Evolutionary conservation across 2,329 filamentous ascomycete species (phyloP).

Genomic region (Cordyceps javanica): DNA sequence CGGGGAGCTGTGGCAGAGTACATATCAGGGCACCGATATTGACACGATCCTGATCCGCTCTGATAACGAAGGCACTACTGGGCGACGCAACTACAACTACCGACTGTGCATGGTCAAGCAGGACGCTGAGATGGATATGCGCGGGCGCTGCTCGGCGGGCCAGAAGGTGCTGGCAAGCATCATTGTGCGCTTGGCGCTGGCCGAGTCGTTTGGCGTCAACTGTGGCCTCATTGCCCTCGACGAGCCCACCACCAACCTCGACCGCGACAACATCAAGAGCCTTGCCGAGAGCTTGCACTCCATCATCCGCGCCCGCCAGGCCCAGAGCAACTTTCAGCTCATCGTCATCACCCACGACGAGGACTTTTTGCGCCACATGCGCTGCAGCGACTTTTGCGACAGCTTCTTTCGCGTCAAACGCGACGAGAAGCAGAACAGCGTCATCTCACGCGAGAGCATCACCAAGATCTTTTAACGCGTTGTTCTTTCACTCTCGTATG

Average conservation of each 20-base stretch:
- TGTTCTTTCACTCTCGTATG: neutral
- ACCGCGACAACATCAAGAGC: slow-evolving; percentile 88
- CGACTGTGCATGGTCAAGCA: slow-evolving; percentile 97
- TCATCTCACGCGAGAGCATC: slow-evolving; percentile 67
- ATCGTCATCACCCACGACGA: slow-evolving; percentile 99
- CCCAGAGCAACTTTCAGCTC: slow-evolving; percentile 92
- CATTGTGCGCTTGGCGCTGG: slow-evolving; percentile 92
- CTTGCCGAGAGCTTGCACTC: slow-evolving; percentile 77
- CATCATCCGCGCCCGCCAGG: slow-evolving; percentile 77
- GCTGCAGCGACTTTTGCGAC: slow-evolving; percentile 88
- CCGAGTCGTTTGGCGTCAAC: slow-evolving; percentile 92
- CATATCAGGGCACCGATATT: slow-evolving; percentile 94
- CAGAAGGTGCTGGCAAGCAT: slow-evolving; percentile 96
- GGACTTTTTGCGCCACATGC: slow-evolving; percentile 89
- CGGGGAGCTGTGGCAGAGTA: slow-evolving; percentile 93
- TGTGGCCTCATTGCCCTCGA: slow-evolving; percentile 95
- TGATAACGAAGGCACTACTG: slow-evolving; percentile 69
- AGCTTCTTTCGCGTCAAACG: slow-evolving; percentile 83
- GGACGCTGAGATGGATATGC: slow-evolving; percentile 98
- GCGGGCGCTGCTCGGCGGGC: slow-evolving; percentile 90
- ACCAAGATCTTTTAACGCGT: slow-evolving; percentile 35
- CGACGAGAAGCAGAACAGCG: slow-evolving; percentile 78
- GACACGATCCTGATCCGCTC: slow-evolving; percentile 94
- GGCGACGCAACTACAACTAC: slow-evolving; percentile 89
- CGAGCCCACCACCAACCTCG: slow-evolving; percentile 95